These are phyloP conservation scores for Multifurca ochricompacta DNA, from an alignment of 768 basidiomycete genomes.

Conservation along the genomic window DNA sequence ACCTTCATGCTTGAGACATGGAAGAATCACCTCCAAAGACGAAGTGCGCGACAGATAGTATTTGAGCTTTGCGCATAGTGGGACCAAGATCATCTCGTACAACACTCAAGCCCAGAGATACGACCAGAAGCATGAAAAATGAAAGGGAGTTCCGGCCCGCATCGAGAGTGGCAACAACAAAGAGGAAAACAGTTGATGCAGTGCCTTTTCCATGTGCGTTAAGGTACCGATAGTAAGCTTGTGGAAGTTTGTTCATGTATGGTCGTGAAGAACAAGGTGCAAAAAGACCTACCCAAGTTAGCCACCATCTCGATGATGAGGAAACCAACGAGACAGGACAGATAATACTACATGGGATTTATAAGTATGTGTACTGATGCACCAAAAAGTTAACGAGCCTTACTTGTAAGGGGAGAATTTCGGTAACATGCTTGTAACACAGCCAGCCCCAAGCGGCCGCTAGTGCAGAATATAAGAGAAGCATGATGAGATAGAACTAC, in stretches of 20 bases:
- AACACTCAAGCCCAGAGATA: conserved; percentile 86
- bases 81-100: conserved; percentile 81
- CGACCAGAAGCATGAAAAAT: conserved; percentile 91
- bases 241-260: not conserved
- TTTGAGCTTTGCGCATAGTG: conserved; percentile 77
- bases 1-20: not conserved
- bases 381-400: conserved; percentile 21
- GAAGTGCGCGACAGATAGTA: conserved; percentile 80
- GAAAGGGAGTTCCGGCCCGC: conserved; percentile 91
- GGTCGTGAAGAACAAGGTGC: not conserved
- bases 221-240: conserved; percentile 90
- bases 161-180: conserved; percentile 92
- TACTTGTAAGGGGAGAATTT: conserved; percentile 86
- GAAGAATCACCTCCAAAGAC: conserved; percentile 79
- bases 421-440: conserved; percentile 71
- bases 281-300: conserved; percentile 58
- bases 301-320: conserved; percentile 92
- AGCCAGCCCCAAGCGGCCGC: conserved; percentile 75
- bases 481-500: conserved; percentile 85
- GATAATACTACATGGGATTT: conserved; percentile 57
- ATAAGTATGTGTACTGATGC: conserved; percentile 4
- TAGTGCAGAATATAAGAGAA: conserved; percentile 64
- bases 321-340: conserved; percentile 80
- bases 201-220: conserved; percentile 76
- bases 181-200: conserved; percentile 81